These are phyloP conservation scores for Fusarium sp. DNA, from an alignment of 2,329 filamentous ascomycete genomes.

Conservation along the genomic window DNA sequence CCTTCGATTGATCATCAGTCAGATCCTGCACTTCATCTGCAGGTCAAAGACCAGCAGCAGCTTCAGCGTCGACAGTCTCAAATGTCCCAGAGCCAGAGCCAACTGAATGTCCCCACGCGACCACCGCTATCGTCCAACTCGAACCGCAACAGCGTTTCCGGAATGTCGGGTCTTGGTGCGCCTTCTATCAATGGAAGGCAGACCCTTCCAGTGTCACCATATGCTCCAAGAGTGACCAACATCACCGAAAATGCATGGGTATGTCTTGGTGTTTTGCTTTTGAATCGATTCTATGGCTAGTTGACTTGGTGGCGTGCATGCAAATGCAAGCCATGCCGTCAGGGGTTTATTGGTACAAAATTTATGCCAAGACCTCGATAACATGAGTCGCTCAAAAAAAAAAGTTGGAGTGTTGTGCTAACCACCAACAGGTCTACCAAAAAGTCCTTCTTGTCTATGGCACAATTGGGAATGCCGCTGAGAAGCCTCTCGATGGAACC, in stretches of 20 bases:
- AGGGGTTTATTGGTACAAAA: conserved; percentile 26
- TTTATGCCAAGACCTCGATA: conserved; percentile 17
- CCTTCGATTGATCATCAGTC: conserved; percentile 78
- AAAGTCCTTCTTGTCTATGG: conserved; percentile 88
- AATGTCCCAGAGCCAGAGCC: conserved; percentile 35
- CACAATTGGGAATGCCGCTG: conserved; percentile 78
- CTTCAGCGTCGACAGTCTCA: conserved; percentile 35
- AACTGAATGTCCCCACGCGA: conserved; percentile 49
- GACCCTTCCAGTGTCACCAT: conserved; percentile 76
- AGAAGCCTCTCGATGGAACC: conserved; percentile 79
- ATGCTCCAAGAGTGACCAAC: conserved; percentile 83
- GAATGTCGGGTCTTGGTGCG: conserved; percentile 71
- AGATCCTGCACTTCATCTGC: conserved; percentile 72
- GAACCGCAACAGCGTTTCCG: conserved; percentile 74
- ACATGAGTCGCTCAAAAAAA: not conserved
- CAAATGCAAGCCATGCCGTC: conserved; percentile 27
- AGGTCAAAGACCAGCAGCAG: conserved; percentile 62
- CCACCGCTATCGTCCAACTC: conserved; percentile 57
- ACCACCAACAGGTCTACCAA: conserved; percentile 79
- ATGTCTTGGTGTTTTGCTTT: conserved; percentile 54
- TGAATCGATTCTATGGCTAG: conserved; percentile 16
- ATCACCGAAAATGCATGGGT: conserved; percentile 88
- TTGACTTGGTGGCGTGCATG: conserved; percentile 18
- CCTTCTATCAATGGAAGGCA: conserved; percentile 66
- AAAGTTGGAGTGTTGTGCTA: conserved; percentile 32